Base-by-base conservation (phyloP, 805 yeast genomes). In the Soucietia sequanensis region DNA sequence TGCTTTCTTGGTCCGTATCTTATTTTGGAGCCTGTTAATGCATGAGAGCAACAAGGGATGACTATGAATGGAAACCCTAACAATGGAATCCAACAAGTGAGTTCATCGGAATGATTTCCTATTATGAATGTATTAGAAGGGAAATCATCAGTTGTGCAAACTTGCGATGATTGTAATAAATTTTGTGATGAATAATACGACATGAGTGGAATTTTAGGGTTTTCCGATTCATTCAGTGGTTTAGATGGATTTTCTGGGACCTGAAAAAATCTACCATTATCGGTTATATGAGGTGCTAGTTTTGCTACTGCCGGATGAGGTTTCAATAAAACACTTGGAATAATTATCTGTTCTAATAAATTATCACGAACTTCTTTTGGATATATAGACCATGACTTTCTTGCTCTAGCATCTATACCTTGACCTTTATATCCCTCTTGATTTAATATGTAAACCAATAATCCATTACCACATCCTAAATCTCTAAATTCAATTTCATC, bases 41-140 rank as follows among this genome's bases (percentile, higher is more conserved):
- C 78, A 58, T 91, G 96, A 0, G 97, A 89, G 57, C 98, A 91
- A 56, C 98, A 91, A 8, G 98, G 98, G 27, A 91, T 86, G 7
- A 88, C 95, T 68, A 91, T 67, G 55, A 87, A 91, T 5, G 96
- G 96, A 42, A 73, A 84, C 0, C 88, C 89, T 8, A 91, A 61
- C 8, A 91, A 63, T 3, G 98, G 98, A 23, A 91, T 80, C 97
- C 98, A 91, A 46, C 95, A 84, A 0, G 97, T 90, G 37, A 91
- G 70, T 54, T 91, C 98, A 56, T 91, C 98, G 1, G 95, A 85
- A 54, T 91, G 98, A 55, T 91, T 91, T 1, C 98, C 98, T 29
- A 91, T 89, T 23, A 90, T 60, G 50, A 91, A 91, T 0, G 95
- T 82, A 46, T 82, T 74, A 15, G 64, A 55, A 0, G 87, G 81